Evolutionary conservation across 176 grass and related monocot genomes (phyloP).

Genomic region (Carex littledalei): DNA sequence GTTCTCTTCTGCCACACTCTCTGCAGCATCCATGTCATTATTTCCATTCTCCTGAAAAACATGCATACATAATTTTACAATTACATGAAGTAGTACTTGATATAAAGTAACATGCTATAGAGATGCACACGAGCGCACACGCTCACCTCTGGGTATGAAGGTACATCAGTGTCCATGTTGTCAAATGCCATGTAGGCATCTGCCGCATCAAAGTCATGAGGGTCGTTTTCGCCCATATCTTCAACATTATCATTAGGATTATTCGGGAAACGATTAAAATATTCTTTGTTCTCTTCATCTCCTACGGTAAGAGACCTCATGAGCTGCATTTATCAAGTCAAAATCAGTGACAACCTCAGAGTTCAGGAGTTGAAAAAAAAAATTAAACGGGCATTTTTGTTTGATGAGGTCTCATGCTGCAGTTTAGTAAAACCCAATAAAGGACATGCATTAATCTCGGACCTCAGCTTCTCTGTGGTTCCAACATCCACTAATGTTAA

Average conservation of each 20-base stretch:
- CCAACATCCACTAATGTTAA: neutral
- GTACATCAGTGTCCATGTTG: constrained; percentile 33
- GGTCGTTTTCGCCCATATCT: constrained; percentile 30
- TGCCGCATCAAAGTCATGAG: constrained; percentile 26
- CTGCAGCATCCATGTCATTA: constrained; percentile 18
- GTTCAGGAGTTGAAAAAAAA: neutral
- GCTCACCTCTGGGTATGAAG: constrained; percentile 16
- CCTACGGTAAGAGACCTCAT: constrained; percentile 59
- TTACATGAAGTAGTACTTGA: neutral
- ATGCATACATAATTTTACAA: constrained; percentile 22
- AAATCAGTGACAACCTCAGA: neutral
- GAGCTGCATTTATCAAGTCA: constrained; percentile 44
- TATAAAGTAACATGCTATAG: neutral
- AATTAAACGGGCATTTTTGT: too few relatives aligned
- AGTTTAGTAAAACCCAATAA: neutral
- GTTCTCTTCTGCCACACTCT: constrained; percentile 34
- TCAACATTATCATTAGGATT: constrained; percentile 39
- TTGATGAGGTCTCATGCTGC: neutral
- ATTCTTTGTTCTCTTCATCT: constrained; percentile 35
- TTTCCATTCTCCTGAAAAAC: constrained; percentile 32
- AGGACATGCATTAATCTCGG: neutral
- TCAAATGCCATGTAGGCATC: constrained; percentile 34
- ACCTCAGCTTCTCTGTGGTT: neutral
- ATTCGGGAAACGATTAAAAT: constrained; percentile 33
- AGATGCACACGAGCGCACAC: neutral